phyloP scores from a whole-genome alignment of 2,329 filamentous ascomycete species.

The Colletotrichum sp. region DNA sequence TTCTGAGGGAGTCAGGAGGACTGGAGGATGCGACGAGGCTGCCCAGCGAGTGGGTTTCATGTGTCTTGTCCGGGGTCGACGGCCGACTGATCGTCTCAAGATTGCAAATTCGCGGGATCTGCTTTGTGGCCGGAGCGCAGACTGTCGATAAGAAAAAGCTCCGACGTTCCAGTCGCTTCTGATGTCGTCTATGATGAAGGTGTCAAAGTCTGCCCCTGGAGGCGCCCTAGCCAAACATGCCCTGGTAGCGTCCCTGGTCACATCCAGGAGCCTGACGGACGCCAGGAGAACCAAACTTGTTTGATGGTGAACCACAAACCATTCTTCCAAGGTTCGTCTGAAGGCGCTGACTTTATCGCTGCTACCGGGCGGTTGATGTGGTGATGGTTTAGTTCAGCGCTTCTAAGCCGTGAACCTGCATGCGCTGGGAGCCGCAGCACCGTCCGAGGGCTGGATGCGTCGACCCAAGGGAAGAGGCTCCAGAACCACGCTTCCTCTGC shows the following conservation, averaged over 20 bases:
- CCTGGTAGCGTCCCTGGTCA: not conserved
- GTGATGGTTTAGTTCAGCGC: not conserved
- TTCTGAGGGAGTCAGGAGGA: not conserved
- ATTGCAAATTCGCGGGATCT: constrained; percentile 20
- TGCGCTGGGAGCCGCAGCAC: not conserved
- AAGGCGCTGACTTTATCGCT: constrained; percentile 1
- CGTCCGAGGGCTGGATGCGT: not conserved
- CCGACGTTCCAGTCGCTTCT: not conserved
- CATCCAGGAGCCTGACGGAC: not conserved
- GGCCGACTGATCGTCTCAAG: constrained; percentile 21
- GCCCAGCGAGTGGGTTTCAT: constrained; percentile 6
- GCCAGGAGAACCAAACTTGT: not conserved
- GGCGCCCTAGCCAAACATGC: not conserved
- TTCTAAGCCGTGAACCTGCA: not conserved
- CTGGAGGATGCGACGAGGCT: constrained; percentile 3
- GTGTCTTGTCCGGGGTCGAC: not conserved
- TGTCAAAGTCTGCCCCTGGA: not conserved
- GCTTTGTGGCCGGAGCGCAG: not conserved
- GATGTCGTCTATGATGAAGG: not conserved
- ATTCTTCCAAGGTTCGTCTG: constrained; percentile 9
- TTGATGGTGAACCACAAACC: not conserved
- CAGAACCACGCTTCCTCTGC: not conserved
- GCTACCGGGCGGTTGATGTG: not conserved
- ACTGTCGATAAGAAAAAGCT: not conserved
- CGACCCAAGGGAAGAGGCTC: not conserved